Evolutionary conservation across 176 grass and related monocot genomes (phyloP), one percentile per base, ranked within the genome.

Genomic region (Triticum timopheevii): DNA sequence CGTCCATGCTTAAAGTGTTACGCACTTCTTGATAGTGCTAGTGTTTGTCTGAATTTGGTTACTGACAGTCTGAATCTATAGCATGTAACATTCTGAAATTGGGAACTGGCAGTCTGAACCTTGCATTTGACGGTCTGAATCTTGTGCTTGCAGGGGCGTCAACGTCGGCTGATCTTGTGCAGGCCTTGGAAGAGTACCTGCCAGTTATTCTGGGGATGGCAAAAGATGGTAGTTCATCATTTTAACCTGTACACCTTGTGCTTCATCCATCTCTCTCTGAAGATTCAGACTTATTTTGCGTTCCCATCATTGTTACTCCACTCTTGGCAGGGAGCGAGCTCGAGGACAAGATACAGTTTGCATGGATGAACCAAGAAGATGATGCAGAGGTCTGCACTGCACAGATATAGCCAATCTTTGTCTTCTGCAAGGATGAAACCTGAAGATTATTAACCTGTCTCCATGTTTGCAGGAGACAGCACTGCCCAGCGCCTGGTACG

Each of bases 291-390:
- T 16, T 50, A 0, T 50, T 50, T 50, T 50, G 47, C 16, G 4
- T 44, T 68, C 1, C 47, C 42, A 78, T 68, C 58, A 20, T 61
- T 31, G 11, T 16, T 67, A 27, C 6, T 67, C 3, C 1, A 67
- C 6, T 33, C 28, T 52, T 31, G 50, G 40, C 81, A 95, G 93
- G 39, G 13, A 89, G 86, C 50, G 73, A 88, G 19, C 27, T 94
- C 75, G 90, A 89, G 80, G 90, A 92, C 72, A 92, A 98, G 90
- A 75, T 95, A 65, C 82, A 69, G 40, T 95, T 95, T 90, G 85
- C 86, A 59, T 98, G 96, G 93, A 81, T 91, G 79, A 94, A 98
- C 88, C 96, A 94, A 80, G 96, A 98, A 89, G 96, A 95, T 39
- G 92, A 91, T 80, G 87, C 81, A 69, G 93, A 95, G 93, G 96